Evolutionary conservation across 176 grass and related monocot genomes (phyloP), one percentile per base, ranked within the genome.

Genomic region (Avena insularis): DNA sequence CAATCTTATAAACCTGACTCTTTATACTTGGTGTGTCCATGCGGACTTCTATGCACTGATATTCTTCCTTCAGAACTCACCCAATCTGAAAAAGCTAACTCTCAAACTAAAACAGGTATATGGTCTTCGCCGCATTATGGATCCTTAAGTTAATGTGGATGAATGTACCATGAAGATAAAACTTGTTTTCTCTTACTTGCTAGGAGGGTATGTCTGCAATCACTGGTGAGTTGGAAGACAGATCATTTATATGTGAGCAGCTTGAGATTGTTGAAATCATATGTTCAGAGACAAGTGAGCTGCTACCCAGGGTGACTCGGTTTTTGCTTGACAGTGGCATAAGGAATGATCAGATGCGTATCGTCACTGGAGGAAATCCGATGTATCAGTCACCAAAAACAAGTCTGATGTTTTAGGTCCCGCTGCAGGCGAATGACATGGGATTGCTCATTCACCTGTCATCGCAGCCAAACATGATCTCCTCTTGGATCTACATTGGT

Each of bases 21-120:
- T 43, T 43, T 43, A 43, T 43, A 43, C 40, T 43, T 43, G 40
- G 40, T 43, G 40, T 43, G 40, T 43, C 40, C 40, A 43, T 43
- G 40, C 40, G 40, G 6, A 43, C 40, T 43, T 43, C 40, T 43
- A 43, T 43, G 40, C 40, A 43, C 40, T 43, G 6, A 43, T 43
- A 6, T 6, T 43, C 40, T 43, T 89, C 59, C 88, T 85, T 69
- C 78, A 69, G 69, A 81, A 67, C 77, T 89, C 82, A 14, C 78
- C 77, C 57, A 81, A 14, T 38, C 78, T 85, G 12, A 29, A 50
- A 27, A 58, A 82, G 61, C 70, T 77, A 11, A 82, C 9, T 82
- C 70, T 81, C 10, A 0, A 60, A 40, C 19, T 90, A n/a, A 5
- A 0, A 2, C 1, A 12, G 83, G 88, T 81, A 85, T 27, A 27